Conservation (phyloP, 257 asterid species). For the Plantago major region DNA sequence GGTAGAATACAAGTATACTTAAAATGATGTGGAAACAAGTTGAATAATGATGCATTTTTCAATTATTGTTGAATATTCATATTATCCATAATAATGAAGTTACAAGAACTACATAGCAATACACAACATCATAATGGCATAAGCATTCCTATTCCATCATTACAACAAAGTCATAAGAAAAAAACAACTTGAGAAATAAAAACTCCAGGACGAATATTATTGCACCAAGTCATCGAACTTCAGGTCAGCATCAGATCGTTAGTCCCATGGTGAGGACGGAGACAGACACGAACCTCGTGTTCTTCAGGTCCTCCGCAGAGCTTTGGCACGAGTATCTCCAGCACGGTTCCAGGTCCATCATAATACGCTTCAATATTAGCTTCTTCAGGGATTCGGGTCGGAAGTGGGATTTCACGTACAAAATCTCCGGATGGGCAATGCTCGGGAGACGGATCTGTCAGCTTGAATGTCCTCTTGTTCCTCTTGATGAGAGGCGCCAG, state of each 20-base stretch:
- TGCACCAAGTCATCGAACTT: constrained; percentile 13
- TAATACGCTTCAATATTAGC: constrained; percentile 82
- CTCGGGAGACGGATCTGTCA: constrained; percentile 57
- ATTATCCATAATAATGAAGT: background rate
- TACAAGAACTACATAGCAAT: background rate
- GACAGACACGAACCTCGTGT: constrained; percentile 87
- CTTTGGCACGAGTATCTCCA: constrained; percentile 88
- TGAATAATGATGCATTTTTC: too few species aligned
- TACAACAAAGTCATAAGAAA: constrained; percentile 1
- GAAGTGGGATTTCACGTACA: constrained; percentile 70
- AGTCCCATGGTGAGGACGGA: constrained; percentile 68
- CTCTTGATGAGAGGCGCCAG: constrained; percentile 66
- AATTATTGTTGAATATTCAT: background rate
- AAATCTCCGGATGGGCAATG: constrained; percentile 98
- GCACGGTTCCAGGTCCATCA: constrained; percentile 72
- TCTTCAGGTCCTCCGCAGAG: constrained; percentile 74
- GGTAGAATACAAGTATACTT: too few species aligned
- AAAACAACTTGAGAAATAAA: background rate
- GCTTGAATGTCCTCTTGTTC: constrained; percentile 77
- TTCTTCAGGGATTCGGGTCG: constrained; percentile 88
- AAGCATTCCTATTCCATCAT: constrained; percentile 1
- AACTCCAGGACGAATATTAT: constrained; percentile 8
- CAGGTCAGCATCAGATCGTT: constrained; percentile 70
- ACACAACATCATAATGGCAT: constrained; percentile 1
- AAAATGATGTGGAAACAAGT: too few species aligned